A percentile compares a stretch with the other conserved stretches of the same genome.
Evolutionary conservation across 257 asterid genomes (phyloP).

Genomic region (Gynochthodes officinalis): DNA sequence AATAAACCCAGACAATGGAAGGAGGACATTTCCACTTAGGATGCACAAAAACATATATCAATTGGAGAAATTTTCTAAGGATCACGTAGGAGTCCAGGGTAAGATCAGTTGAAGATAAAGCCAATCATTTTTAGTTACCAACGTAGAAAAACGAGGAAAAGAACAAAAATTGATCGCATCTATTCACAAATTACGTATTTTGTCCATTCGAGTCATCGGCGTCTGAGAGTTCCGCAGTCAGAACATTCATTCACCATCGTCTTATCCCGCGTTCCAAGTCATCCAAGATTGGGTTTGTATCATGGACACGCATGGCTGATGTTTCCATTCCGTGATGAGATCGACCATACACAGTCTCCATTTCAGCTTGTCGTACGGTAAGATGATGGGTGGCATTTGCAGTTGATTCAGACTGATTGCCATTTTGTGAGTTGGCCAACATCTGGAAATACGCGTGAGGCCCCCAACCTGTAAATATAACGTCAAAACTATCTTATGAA

Average conservation of each 20-base stretch:
- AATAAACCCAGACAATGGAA: no score
- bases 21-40: not conserved
- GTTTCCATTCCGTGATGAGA: constrained; percentile 21
- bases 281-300: constrained; percentile 32
- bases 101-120: not conserved
- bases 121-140: not conserved
- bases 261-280: constrained; percentile 43
- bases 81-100: no score
- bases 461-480: constrained; percentile 74
- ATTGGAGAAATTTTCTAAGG: not conserved
- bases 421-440: constrained; percentile 64
- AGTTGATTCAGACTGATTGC: constrained; percentile 28
- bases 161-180: no score
- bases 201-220: not conserved
- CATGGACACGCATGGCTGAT: constrained; percentile 21
- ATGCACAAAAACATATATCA: not conserved
- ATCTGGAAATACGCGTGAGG: constrained; percentile 81
- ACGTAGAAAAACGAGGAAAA: not conserved
- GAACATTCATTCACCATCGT: constrained; percentile 24
- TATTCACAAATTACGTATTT: not conserved
- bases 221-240: constrained; percentile 8
- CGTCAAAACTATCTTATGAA: not conserved
- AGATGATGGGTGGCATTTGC: constrained; percentile 28
- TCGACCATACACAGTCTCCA: constrained; percentile 39
- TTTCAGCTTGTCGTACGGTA: constrained; percentile 38